Evolutionary conservation across 768 basidiomycete genomes (phyloP).

Genomic region (Leccinum disarticulatum): DNA sequence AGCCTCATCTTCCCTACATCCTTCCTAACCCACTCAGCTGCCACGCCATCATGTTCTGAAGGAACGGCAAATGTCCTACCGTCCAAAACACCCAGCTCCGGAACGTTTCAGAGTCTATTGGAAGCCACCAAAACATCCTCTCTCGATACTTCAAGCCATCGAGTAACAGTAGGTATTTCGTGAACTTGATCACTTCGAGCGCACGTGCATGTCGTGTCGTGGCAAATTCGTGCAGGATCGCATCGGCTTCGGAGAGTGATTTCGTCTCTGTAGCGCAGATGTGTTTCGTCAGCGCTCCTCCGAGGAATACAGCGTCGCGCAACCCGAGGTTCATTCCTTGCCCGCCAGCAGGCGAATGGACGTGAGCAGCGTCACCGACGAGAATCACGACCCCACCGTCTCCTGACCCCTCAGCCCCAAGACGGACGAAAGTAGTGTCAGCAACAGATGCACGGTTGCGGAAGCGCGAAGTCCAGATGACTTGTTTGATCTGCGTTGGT

Average conservation of each 20-base stretch:
- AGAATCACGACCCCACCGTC: conserved; percentile 28
- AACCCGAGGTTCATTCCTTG: conserved; percentile 62
- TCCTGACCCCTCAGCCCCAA: conserved; percentile 13
- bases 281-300: conserved; percentile 40
- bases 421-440: conserved; percentile 36
- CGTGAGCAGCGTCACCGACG: conserved; percentile 50
- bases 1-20: conserved; percentile 6
- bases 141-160: conserved; percentile 23
- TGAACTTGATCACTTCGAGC: conserved; percentile 40
- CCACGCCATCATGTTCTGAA: conserved; percentile 17
- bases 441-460: conserved; percentile 45
- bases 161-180: conserved; percentile 35
- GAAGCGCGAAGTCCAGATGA: conserved; percentile 48
- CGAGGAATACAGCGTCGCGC: conserved; percentile 49
- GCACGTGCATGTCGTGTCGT: conserved; percentile 39
- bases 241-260: conserved; percentile 25
- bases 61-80: conserved; percentile 18
- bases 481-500: conserved; percentile 35
- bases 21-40: conserved; percentile 22
- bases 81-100: no score
- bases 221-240: conserved; percentile 37
- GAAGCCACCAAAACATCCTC: conserved; percentile 24
- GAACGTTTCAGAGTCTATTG: conserved; percentile 26
- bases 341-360: conserved; percentile 55
- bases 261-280: conserved; percentile 15